A percentile compares a stretch with the other conserved stretches of the same genome.
Evolutionary conservation across 257 asterid genomes (phyloP).

Genomic region (Petunia axillaris): DNA sequence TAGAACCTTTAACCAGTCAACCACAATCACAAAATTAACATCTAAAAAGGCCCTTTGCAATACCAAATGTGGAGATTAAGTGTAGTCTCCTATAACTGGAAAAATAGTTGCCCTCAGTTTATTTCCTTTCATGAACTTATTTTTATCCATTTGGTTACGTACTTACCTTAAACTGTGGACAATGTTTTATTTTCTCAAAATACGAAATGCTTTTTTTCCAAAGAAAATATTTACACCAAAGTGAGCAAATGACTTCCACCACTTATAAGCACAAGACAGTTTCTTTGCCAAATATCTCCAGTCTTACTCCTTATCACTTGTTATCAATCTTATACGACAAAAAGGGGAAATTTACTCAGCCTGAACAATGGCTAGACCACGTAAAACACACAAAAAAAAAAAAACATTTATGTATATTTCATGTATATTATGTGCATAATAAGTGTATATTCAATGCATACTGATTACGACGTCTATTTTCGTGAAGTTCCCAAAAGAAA

Average conservation of each 20-base stretch:
- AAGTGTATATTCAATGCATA: too few species aligned
- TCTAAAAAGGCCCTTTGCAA: not conserved
- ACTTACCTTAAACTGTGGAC: not conserved
- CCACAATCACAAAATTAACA: not conserved
- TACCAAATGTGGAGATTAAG: not conserved
- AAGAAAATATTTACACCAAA: not conserved
- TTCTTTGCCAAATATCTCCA: not conserved
- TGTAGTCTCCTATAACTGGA: not conserved
- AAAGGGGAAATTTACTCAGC: too few species aligned
- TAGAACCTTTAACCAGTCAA: not conserved
- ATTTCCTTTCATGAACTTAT: not conserved
- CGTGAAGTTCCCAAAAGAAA: not conserved
- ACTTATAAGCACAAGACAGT: not conserved
- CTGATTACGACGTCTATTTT: too few species aligned
- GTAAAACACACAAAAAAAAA: too few species aligned
- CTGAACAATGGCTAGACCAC: too few species aligned
- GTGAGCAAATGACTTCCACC: not conserved
- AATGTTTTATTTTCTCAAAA: not conserved
- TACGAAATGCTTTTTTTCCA: too few species aligned
- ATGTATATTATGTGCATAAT: too few species aligned
- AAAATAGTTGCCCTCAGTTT: too few species aligned
- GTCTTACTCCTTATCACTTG: not conserved
- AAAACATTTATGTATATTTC: too few species aligned
- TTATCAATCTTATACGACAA: not conserved
- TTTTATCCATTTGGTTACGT: not conserved